Conservation (phyloP, 768 basidiomycete species). For the Steccherinum ochraceum region DNA sequence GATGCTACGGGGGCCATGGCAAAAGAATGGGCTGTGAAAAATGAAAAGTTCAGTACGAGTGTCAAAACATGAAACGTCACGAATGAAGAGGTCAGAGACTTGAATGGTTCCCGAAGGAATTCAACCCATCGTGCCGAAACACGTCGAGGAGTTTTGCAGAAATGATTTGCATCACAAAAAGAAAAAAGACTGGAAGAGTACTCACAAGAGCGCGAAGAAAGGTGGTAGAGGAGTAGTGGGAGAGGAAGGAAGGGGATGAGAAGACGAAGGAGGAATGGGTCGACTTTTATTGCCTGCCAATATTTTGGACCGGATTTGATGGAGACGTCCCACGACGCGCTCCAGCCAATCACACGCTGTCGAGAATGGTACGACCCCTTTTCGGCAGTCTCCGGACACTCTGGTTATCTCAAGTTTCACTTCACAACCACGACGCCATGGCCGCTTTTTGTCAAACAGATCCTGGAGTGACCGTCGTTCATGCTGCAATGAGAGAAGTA, state of each 20-base stretch:
- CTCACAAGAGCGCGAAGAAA: neutral
- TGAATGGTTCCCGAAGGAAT: slow-evolving; percentile 36
- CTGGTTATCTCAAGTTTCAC: neutral
- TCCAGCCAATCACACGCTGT: neutral
- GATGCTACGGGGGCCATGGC: slow-evolving; percentile 13
- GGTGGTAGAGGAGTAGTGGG: neutral
- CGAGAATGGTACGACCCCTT: neutral
- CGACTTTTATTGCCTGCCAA: neutral
- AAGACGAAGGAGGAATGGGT: neutral
- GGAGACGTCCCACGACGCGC: neutral
- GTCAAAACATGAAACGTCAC: neutral
- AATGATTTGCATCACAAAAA: slow-evolving; percentile 21
- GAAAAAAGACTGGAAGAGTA: neutral
- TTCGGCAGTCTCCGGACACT: neutral
- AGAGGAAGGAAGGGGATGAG: neutral
- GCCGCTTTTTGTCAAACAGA: neutral
- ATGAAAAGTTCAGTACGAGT: neutral
- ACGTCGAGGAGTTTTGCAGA: slow-evolving; percentile 24
- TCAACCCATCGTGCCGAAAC: slow-evolving; percentile 22
- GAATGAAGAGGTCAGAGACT: slow-evolving; percentile 26
- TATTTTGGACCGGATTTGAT: neutral
- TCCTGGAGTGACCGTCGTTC: too few relatives aligned
- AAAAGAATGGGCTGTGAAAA: neutral
- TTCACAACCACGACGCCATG: neutral
- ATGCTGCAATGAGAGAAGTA: too few relatives aligned